phyloP scores from a whole-genome alignment of 345 rosid species.

The Eucalyptus marginata region DNA sequence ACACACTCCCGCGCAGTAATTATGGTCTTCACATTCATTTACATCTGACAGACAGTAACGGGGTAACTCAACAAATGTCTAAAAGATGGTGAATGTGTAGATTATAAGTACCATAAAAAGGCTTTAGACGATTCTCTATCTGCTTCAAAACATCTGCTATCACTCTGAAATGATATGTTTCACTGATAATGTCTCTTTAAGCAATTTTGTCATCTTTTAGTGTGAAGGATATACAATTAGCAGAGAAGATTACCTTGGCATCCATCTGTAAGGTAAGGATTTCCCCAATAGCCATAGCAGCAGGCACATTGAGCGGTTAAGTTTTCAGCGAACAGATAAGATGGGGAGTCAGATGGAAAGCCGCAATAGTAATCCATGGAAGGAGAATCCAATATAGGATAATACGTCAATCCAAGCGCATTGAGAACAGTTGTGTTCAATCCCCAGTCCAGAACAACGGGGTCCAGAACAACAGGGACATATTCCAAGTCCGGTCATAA shows the following conservation, averaged over 20 bases:
- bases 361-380: background rate
- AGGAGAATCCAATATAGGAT: background rate
- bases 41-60: slow-evolving; percentile 15
- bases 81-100: background rate
- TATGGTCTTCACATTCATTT: slow-evolving; percentile 11
- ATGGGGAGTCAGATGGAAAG: background rate
- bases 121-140: background rate
- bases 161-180: background rate
- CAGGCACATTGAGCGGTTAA: background rate
- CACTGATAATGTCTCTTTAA: background rate
- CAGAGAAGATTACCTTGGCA: background rate
- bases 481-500: background rate
- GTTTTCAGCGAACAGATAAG: background rate
- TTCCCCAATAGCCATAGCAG: background rate
- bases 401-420: background rate
- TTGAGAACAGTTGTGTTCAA: background rate
- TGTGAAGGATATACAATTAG: background rate
- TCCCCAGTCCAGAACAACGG: background rate
- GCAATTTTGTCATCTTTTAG: background rate
- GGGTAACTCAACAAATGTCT: slow-evolving; percentile 5
- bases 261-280: background rate
- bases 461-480: background rate
- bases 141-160: background rate
- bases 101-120: background rate
- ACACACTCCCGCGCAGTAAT: background rate